Evolutionary conservation across 192 early-diverging fungal species (phyloP), one percentile per base, ranked within the genome.

Genomic region (Paraglomus brasilianum): DNA sequence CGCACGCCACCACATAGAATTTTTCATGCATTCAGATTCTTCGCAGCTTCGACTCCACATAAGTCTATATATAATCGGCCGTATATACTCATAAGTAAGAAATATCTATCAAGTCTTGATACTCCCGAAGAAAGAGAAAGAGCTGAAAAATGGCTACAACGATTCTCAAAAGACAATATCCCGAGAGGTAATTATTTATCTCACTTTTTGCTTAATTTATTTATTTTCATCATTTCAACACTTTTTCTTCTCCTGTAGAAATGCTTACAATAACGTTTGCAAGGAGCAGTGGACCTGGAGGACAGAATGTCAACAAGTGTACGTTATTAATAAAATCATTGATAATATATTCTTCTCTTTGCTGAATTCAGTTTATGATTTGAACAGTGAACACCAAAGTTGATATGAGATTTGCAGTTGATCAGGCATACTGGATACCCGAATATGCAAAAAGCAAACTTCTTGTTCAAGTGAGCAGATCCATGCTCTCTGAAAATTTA

Each of bases 221-320:
- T 21, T 5, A 14, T n/a, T 67, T 0, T 21, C 42, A 17, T 57
- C 40, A 22, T 22, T 57, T 11, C 30, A 1, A 39, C 40, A 14
- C 21, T 17, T 17, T 67, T 67, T 53, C 21, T 67, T 0, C 56
- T 13, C n/a, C 22, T 49, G 40, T 67, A 71, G 74, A 80, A 39
- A 66, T 78, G 1, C 83, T 91, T 47, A 74, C 75, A 10, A 61
- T 85, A 14, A 77, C 80, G 11, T 91, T 89, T 75, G 79, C 84
- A 42, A 82, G 92, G 65, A 87, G 88, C 72, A 85, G 92, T 72
- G 94, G 92, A 5, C 91, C 94, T 10, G 94, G 94, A 24, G 94
- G 94, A 19, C 92, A 96, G 71, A 94, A 96, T 72, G 94, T 96
- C 39, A 96, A 96, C 82, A 96, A 96, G 85, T 84, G 89, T 87